Base-by-base conservation (phyloP, 805 yeast species). In the Candida qinlingensis region DNA sequence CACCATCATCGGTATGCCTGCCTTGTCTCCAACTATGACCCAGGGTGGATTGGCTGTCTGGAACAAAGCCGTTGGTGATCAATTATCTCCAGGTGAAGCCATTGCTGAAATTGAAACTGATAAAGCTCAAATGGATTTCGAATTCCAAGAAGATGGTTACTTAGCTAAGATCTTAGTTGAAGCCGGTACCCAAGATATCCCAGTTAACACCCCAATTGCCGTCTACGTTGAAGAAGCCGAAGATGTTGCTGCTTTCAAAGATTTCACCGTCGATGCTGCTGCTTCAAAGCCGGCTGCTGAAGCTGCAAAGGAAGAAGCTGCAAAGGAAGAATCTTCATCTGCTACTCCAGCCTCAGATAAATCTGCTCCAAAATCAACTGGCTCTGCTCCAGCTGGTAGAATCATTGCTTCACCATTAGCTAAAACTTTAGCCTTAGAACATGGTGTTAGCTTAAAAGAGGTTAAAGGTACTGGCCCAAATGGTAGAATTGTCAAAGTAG, bases 1-100 rank as follows among this genome's bases (percentile, higher is more conserved):
- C 71, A 81, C 86, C 52, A 83, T 94, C 63, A 89, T 94, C 61
- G 85, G 84, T 67, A 94, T 94, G 99, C 99, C 99, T 43, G 99
- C 99, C 8, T 75, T 94, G 62, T 92, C 98, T n/a, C 99, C 99
- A 56, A 94, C 99, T 47, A 94, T 94, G 99, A 87, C 97, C 53
- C 92, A 87, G 65, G 99, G 99, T 66, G 85, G 81, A 68, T 74
- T 94, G 56, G 92, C 92, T 37, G 75, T 80, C 51, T 94, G 99
- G 99, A 78, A 82, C 66, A 94, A 91, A 75, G 70, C 79, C 41
- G 87, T 83, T 37, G 99, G 99, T 63, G 99, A 94, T 67, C 71
- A 80, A 68, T 80, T 94, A 57, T 62, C 77, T 31, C 94, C 97
- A 25, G 99, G 99, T 70, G 97, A 91, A 65, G 83, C 94, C 42